Conservation (phyloP, 208 protist species). For the Leishmania arabica region DNA sequence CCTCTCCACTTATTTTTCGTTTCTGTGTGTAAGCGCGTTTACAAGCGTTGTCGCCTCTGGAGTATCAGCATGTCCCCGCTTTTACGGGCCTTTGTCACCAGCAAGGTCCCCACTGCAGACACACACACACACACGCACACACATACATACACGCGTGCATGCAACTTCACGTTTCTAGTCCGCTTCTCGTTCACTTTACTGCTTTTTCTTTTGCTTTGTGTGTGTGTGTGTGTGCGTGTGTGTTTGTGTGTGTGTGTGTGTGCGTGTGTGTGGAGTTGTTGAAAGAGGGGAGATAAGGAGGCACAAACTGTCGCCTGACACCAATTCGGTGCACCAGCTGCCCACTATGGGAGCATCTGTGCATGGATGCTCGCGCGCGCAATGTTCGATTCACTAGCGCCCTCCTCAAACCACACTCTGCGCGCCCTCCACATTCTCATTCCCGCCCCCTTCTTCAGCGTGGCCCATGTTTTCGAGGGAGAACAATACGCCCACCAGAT, state of each 20-base stretch:
- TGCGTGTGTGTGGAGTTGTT: background rate
- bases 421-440: background rate
- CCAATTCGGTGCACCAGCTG: background rate
- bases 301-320: background rate
- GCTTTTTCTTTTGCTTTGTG: background rate
- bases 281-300: background rate
- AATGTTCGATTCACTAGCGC: background rate
- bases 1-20: background rate
- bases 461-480: background rate
- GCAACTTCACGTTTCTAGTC: background rate
- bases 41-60: background rate
- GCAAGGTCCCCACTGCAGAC: background rate
- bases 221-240: background rate
- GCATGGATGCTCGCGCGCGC: background rate
- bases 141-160: background rate
- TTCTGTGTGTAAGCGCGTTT: background rate
- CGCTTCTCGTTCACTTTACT: background rate
- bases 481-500: background rate
- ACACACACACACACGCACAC: background rate
- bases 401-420: background rate
- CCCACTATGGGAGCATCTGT: background rate
- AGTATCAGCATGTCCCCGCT: background rate
- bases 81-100: background rate
- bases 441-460: background rate
- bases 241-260: background rate